phyloP scores from a whole-genome alignment of 1,139 yeast species.

The Hyphopichia fennica region DNA sequence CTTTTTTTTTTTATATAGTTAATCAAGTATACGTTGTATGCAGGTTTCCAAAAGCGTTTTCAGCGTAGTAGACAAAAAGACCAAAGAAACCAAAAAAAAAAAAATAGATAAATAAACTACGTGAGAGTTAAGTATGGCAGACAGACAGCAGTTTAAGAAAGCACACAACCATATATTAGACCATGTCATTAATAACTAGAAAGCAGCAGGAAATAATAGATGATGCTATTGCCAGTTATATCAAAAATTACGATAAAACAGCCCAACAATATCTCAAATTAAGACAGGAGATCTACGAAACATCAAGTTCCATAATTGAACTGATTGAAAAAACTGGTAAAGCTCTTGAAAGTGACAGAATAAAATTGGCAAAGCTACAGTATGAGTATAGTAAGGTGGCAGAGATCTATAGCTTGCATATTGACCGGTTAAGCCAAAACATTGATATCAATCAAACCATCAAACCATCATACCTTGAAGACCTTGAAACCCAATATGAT shows the following conservation, averaged over 20 bases:
- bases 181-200: constrained; percentile 28
- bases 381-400: constrained; percentile 29
- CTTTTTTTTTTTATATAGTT: neutral
- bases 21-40: neutral
- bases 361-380: constrained; percentile 19
- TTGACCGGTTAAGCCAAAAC: constrained; percentile 20
- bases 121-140: too few relatives aligned
- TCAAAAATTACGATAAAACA: constrained; percentile 35
- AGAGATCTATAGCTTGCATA: constrained; percentile 25
- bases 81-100: neutral
- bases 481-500: constrained; percentile 21
- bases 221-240: constrained; percentile 28
- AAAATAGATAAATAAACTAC: neutral
- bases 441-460: constrained; percentile 17
- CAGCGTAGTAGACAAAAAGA: neutral
- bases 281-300: constrained; percentile 33
- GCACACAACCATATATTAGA: too few relatives aligned
- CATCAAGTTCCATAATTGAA: constrained; percentile 7
- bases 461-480: constrained; percentile 19
- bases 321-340: constrained; percentile 13
- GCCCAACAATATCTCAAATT: constrained; percentile 32
- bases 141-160: too few relatives aligned
- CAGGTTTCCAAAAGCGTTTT: neutral
- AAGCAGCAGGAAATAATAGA: constrained; percentile 36
- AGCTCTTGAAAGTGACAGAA: constrained; percentile 8